Percentiles rank a stretch among this genome's conserved stretches.
These are phyloP conservation scores for Penicillium psychrosexuale DNA, from an alignment of 2,329 filamentous ascomycete species.

Conservation along the genomic window DNA sequence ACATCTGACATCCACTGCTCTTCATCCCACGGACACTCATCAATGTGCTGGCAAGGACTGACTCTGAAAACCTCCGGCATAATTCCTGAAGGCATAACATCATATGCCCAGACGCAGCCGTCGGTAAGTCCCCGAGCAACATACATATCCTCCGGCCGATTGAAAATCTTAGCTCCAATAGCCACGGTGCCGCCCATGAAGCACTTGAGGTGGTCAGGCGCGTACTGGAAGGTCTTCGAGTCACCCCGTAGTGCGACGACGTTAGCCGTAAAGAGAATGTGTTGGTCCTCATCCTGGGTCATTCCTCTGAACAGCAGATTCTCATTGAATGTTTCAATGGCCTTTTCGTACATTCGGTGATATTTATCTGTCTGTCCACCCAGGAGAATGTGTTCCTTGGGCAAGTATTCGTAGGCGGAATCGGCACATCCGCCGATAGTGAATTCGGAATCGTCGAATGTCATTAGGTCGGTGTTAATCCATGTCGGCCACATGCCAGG, in stretches of 20 bases:
- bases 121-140: slow-evolving; percentile 58
- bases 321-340: slow-evolving; percentile 40
- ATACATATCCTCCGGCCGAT: slow-evolving; percentile 52
- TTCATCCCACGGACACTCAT: slow-evolving; percentile 54
- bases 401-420: slow-evolving; percentile 51
- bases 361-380: slow-evolving; percentile 43
- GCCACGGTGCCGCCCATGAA: slow-evolving; percentile 62
- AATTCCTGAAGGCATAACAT: slow-evolving; percentile 54
- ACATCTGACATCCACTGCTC: slow-evolving; percentile 36
- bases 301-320: slow-evolving; percentile 47
- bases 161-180: slow-evolving; percentile 57
- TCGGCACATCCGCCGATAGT: slow-evolving; percentile 48
- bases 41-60: slow-evolving; percentile 46
- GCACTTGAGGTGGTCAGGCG: slow-evolving; percentile 59
- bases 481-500: slow-evolving; percentile 77
- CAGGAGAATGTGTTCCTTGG: slow-evolving; percentile 48
- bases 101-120: slow-evolving; percentile 62
- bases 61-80: slow-evolving; percentile 60
- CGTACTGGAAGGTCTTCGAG: slow-evolving; percentile 24
- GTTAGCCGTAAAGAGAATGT: slow-evolving; percentile 43
- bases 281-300: slow-evolving; percentile 36
- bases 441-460: slow-evolving; percentile 35
- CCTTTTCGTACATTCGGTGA: slow-evolving; percentile 42
- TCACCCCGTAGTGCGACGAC: slow-evolving; percentile 18
- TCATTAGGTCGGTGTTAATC: slow-evolving; percentile 56